Conservation (phyloP, 1,139 yeast genomes). For the Geotrichum phurueaensis region DNA sequence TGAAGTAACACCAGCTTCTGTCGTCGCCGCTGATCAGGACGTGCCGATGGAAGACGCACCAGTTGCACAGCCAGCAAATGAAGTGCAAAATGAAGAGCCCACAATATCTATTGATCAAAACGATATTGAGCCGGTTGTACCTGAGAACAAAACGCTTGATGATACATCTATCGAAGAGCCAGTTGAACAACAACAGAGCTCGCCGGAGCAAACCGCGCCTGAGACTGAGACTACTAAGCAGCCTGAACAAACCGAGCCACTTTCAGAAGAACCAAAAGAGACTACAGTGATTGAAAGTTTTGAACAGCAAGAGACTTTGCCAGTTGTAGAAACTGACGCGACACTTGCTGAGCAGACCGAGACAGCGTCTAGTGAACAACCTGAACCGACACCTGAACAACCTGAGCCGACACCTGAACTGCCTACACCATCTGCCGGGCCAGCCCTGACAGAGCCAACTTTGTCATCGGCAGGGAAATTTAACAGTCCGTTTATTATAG, state of each 20-base stretch:
- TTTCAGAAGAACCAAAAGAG: not conserved
- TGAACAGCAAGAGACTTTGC: not conserved
- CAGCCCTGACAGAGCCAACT: not conserved
- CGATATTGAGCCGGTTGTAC: not conserved
- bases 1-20: not conserved
- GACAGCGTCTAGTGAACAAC: no score
- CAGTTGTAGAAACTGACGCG: not conserved
- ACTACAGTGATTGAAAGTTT: not conserved
- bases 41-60: not conserved
- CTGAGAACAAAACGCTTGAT: not conserved
- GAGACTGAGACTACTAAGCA: not conserved
- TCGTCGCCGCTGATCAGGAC: not conserved
- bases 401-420: not conserved
- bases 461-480: not conserved
- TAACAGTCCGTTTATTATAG: conserved; percentile 4
- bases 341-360: no score
- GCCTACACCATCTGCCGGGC: not conserved
- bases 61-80: not conserved
- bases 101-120: not conserved
- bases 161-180: not conserved
- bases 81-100: not conserved
- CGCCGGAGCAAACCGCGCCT: not conserved
- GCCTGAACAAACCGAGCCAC: not conserved
- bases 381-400: not conserved
- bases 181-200: not conserved